Evolutionary conservation across 257 asterid species (phyloP), one percentile per base, ranked within the genome.

Genomic region (Plantago ovata): DNA sequence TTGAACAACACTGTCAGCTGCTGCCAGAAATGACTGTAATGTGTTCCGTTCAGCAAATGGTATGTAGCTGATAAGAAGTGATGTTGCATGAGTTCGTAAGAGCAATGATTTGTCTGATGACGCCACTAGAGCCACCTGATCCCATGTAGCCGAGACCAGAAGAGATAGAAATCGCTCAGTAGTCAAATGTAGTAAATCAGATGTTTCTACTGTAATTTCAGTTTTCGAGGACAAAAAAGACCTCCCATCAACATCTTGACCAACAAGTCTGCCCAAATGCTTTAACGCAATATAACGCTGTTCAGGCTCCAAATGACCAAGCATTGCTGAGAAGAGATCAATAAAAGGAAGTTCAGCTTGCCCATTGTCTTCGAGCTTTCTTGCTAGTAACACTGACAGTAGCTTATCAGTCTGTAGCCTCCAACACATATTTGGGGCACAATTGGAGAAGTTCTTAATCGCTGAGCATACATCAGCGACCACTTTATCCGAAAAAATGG

Each of bases 231-330:
- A 65, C 53, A 78, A 61, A 52, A 66, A 51, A 57, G 46, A 60
- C 73, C 80, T 86, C 63, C 80, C 81, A 56, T 75, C 63, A 20
- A 69, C 73, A 64, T 75, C 85, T 68, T 73, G 86, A 59, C 87
- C 89, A 53, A 84, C 81, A 65, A 88, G 83, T 58, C 76, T 76
- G 40, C 85, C 83, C 81, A 92, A 76, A 77, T 88, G 93, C 73
- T 88, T 92, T 21, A 92, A 65, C 33, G 94, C 95, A 56, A 92
- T 77, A 69, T 84, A 92, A 14, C 96, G 81, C 58, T 88, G 98
- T 60, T 92, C 98, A 50, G 98, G 97, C 75, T 92, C 98, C 13
- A 84, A 85, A 78, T 92, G 95, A 65, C 84, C 82, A 64, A 92
- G 88, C 82, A 88, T 58, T 72, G 79, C 58, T 71, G 68, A 76